Evolutionary conservation across 148 eudicot species (phyloP).

Genomic region (Agrostemma githago): DNA sequence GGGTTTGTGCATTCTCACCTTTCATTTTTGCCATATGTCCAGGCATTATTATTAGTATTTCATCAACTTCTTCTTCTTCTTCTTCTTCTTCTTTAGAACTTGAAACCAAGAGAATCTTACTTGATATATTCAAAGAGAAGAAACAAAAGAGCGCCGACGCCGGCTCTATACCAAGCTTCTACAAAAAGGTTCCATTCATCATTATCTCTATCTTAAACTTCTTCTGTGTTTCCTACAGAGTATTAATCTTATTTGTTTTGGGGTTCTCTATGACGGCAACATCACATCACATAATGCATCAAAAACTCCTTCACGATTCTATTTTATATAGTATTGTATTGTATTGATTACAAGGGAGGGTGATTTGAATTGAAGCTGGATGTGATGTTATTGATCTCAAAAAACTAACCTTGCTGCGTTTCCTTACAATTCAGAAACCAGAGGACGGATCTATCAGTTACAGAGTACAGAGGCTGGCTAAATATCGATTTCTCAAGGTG

Average conservation of each 20-base stretch:
- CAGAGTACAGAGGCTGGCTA: constrained; percentile 93
- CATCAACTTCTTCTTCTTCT: too few relatives aligned
- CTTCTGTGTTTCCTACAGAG: too few relatives aligned
- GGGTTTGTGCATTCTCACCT: constrained; percentile 41
- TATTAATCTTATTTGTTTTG: background rate
- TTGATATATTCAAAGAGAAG: constrained; percentile 96
- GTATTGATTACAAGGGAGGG: background rate
- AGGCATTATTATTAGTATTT: background rate
- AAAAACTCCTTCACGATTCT: background rate
- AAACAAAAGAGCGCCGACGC: constrained; percentile 94
- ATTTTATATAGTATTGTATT: too few relatives aligned
- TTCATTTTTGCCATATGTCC: background rate
- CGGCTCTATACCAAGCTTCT: constrained; percentile 85
- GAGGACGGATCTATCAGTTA: constrained; percentile 96
- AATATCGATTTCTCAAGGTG: constrained; percentile 96
- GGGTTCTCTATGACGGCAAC: background rate
- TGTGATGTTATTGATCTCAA: background rate
- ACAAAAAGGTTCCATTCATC: constrained; percentile 56
- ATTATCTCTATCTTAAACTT: too few relatives aligned
- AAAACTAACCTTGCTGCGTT: background rate
- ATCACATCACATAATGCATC: background rate
- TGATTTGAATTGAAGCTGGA: background rate
- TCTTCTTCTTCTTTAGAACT: constrained; percentile 56
- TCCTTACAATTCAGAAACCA: constrained; percentile 52
- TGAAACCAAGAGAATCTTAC: constrained; percentile 92